Conservation (phyloP, 192 early-diverging fungal genomes). For the Linnemannia exigua region DNA sequence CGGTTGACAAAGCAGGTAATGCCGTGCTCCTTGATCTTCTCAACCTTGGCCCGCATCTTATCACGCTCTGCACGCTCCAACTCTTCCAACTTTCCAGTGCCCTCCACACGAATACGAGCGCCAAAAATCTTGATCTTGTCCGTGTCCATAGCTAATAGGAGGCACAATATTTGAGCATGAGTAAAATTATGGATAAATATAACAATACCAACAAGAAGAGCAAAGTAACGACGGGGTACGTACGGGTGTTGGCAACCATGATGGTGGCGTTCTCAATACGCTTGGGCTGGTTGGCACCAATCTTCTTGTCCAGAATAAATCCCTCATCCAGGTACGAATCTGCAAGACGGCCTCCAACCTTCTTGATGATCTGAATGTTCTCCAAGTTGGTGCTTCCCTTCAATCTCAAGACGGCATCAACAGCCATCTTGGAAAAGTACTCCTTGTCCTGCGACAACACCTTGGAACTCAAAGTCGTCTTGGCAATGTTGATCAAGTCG, state of each 20-base stretch:
- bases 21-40: slow-evolving; percentile 96
- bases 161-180: no score
- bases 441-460: slow-evolving; percentile 97
- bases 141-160: slow-evolving; percentile 93
- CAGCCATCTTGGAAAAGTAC: slow-evolving; percentile 95
- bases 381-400: slow-evolving; percentile 98
- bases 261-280: slow-evolving; percentile 96
- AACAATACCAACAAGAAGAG: background rate
- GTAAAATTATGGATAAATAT: no score
- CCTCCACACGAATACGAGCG: slow-evolving; percentile 95
- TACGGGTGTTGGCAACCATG: slow-evolving; percentile 98
- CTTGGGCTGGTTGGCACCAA: slow-evolving; percentile 98
- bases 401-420: slow-evolving; percentile 96
- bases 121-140: slow-evolving; percentile 99
- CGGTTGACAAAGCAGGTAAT: slow-evolving; percentile 99
- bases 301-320: slow-evolving; percentile 99
- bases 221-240: slow-evolving; percentile 22
- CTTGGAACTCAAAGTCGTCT: slow-evolving; percentile 96
- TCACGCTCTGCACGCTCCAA: slow-evolving; percentile 97
- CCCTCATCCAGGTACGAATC: slow-evolving; percentile 98
- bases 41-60: slow-evolving; percentile 99
- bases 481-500: slow-evolving; percentile 97
- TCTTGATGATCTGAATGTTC: slow-evolving; percentile 99
- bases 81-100: slow-evolving; percentile 97
- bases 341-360: slow-evolving; percentile 92